Base-by-base conservation (phyloP, 2,329 filamentous ascomycete species). In the Waltergamsia citrina region DNA sequence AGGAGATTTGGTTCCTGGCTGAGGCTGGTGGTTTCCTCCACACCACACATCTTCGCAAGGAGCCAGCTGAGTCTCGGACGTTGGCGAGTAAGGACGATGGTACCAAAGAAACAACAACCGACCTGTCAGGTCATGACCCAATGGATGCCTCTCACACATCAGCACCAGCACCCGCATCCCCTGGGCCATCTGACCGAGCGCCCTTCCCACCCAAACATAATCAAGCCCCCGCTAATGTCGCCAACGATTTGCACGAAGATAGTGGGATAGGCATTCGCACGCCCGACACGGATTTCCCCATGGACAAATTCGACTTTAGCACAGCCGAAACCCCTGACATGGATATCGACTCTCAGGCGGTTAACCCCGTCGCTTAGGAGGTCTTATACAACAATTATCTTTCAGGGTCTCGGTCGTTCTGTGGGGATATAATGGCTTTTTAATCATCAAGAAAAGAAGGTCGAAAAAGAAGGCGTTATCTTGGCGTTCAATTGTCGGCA, bases 1-100 rank as follows among this genome's bases (percentile, higher is more conserved):
- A 96, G 60, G 93, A 94, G 85, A 77, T 87, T 32, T 71, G 82
- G 37, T 95, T 93, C 71, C 67, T 94, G 44, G 86, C 85, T 1
- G 86, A 93, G 48, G 80, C 88, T 47, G 90, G 88, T 33, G 90
- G 90, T 0, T 95, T 95, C 51, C 78, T 95, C 10, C 27, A 24
- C 6, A 33, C 23, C 7, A 27, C n/a, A 16, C 23, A 17, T 6
- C 17, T 32, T 11, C 25, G 33, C 12, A 23, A 30, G 7, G 26
- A 58, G 57, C 4, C 56, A 56, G 9, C 35, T 32, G 18, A 21
- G 18, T 14, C 20, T 19, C n/a, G n/a, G n/a, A n/a, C n/a, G n/a
- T n/a, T n/a, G n/a, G n/a, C n/a, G n/a, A n/a, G n/a, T n/a, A n/a
- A n/a, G n/a, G n/a, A n/a, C n/a, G n/a, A n/a, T n/a, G n/a, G n/a